These are phyloP conservation scores for Setaria viridis DNA, from an alignment of 202 grass and related monocot genomes.

Conservation along the genomic window DNA sequence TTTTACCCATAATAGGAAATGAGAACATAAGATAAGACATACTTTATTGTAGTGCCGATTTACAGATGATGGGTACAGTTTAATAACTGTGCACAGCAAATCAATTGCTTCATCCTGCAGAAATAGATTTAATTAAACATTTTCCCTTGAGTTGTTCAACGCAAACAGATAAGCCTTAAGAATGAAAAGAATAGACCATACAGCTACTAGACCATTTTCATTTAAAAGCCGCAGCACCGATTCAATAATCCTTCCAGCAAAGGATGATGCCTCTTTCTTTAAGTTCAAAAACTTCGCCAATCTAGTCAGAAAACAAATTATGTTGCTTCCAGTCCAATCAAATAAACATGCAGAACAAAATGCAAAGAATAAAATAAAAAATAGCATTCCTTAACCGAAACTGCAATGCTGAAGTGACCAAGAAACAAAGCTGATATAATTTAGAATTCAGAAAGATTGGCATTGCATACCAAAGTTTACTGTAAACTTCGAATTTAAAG, in stretches of 20 bases:
- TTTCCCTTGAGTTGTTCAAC: slow-evolving; percentile 18
- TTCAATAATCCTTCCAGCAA: slow-evolving; percentile 84
- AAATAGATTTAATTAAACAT: slow-evolving; percentile 45
- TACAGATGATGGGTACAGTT: slow-evolving; percentile 78
- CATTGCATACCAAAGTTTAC: background rate
- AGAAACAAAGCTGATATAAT: slow-evolving; percentile 7
- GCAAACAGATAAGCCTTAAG: slow-evolving; percentile 27
- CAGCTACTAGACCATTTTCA: slow-evolving; percentile 53
- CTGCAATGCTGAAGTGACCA: background rate
- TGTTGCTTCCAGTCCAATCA: slow-evolving; percentile 33
- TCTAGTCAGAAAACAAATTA: slow-evolving; percentile 54
- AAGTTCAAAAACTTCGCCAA: slow-evolving; percentile 66
- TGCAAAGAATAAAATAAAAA: slow-evolving; percentile 25
- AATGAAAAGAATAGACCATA: slow-evolving; percentile 53
- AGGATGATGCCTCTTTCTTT: slow-evolving; percentile 87
- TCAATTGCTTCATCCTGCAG: slow-evolving; percentile 76
- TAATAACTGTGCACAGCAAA: slow-evolving; percentile 75
- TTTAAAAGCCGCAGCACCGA: slow-evolving; percentile 64
- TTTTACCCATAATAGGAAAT: slow-evolving; percentile 22
- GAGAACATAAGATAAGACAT: slow-evolving; percentile 36
- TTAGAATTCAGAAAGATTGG: slow-evolving; percentile 14
- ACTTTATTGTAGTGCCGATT: slow-evolving; percentile 80
- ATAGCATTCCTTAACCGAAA: slow-evolving; percentile 15
- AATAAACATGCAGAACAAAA: slow-evolving; percentile 41
- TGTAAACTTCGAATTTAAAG: background rate